These are phyloP conservation scores for Gastrolobium villosum DNA, from an alignment of 306 rosid species.

Conservation along the genomic window DNA sequence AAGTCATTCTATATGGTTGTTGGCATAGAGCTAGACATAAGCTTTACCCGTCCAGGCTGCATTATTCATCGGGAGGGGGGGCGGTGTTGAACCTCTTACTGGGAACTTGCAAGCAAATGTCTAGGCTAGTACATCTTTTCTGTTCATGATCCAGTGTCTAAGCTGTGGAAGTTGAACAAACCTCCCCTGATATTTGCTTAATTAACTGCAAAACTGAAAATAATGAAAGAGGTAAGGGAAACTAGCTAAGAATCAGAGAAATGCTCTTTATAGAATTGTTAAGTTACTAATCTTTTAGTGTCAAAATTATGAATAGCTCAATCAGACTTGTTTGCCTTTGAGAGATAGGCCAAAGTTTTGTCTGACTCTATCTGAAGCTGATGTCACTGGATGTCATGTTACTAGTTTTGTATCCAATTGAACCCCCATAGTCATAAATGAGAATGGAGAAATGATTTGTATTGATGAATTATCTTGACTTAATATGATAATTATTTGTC, in stretches of 20 bases:
- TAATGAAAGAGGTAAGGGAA: neutral
- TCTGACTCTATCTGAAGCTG: neutral
- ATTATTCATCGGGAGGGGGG: too few species aligned
- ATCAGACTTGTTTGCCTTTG: neutral
- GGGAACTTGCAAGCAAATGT: constrained; percentile 7
- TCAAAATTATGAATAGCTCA: constrained; percentile 18
- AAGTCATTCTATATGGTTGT: constrained; percentile 10
- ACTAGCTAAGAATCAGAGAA: neutral
- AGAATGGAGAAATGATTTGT: constrained; percentile 3
- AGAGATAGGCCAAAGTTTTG: constrained; percentile 19
- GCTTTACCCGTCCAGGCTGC: neutral
- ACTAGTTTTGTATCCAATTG: constrained; percentile 23
- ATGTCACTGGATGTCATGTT: constrained; percentile 4
- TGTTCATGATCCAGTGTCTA: constrained; percentile 14
- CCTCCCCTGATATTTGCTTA: constrained; percentile 15
- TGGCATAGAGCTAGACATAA: constrained; percentile 17
- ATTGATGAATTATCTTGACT: constrained; percentile 25
- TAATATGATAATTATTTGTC: constrained; percentile 42
- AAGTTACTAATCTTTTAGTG: constrained; percentile 2
- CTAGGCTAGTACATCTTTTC: neutral
- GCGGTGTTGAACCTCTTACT: neutral
- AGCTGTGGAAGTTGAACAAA: constrained; percentile 7
- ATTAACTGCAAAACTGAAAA: constrained; percentile 12
- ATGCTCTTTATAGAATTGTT: constrained; percentile 1
- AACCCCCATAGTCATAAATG: constrained; percentile 6